These are phyloP conservation scores for Naganishia kalamii DNA, from an alignment of 768 basidiomycete genomes.

Conservation along the genomic window DNA sequence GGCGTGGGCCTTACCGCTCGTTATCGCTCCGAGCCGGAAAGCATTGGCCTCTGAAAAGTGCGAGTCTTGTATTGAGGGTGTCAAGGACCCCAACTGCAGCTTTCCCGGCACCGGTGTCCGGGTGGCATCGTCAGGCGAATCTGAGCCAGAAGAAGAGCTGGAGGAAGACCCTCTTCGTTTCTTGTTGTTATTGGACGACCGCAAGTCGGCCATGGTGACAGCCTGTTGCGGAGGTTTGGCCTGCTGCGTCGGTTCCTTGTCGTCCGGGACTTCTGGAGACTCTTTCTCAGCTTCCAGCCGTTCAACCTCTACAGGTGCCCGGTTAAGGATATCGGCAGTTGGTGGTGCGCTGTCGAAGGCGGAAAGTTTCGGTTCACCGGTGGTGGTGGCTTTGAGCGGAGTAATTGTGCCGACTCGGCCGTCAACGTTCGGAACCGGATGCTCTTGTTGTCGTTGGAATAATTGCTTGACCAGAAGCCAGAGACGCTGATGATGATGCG, in stretches of 20 bases:
- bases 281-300: neutral
- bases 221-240: conserved; percentile 2
- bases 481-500: neutral
- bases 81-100: neutral
- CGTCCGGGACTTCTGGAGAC: neutral
- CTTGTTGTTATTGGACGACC: conserved; percentile 10
- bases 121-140: conserved; percentile 3
- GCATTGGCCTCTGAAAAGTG: neutral
- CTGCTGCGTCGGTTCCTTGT: neutral
- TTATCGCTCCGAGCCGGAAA: neutral
- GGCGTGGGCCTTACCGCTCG: neutral
- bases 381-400: neutral
- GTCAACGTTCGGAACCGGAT: conserved; percentile 9
- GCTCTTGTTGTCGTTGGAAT: conserved; percentile 8
- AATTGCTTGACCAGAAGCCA: conserved; percentile 14
- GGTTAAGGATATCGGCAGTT: neutral
- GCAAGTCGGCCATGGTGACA: conserved; percentile 7
- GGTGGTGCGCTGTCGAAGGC: neutral
- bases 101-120: conserved; percentile 2
- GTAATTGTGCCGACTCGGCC: neutral
- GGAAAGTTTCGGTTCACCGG: neutral
- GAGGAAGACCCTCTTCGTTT: neutral
- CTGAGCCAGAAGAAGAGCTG: conserved; percentile 2
- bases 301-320: neutral
- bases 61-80: conserved; percentile 7